Evolutionary conservation across 805 yeast species (phyloP).

Genomic region (Candida michaelii): DNA sequence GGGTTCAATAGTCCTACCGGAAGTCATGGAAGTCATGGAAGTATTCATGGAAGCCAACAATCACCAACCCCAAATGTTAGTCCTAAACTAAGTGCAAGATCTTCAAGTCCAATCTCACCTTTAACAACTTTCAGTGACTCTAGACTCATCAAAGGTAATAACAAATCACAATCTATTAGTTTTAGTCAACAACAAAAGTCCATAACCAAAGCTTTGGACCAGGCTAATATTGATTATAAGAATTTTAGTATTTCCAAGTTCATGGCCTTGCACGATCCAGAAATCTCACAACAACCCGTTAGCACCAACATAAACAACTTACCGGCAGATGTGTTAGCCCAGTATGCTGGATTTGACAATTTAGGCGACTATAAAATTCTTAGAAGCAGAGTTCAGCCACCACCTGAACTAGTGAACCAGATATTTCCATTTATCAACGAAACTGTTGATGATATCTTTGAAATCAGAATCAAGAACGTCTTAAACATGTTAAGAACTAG

Average conservation of each 20-base stretch:
- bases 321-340: conserved; percentile 16
- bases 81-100: neutral
- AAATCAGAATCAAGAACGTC: conserved; percentile 16
- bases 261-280: conserved; percentile 16
- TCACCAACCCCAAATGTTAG: neutral
- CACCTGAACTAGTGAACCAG: conserved; percentile 21
- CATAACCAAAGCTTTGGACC: conserved; percentile 19
- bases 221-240: conserved; percentile 11
- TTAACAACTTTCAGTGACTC: conserved; percentile 16
- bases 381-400: conserved; percentile 25
- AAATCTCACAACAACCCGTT: conserved; percentile 9
- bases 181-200: conserved; percentile 30
- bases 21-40: neutral
- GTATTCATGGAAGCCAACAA: neutral
- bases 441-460: conserved; percentile 10
- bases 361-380: conserved; percentile 18
- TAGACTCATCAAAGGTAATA: conserved; percentile 25
- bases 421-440: conserved; percentile 30
- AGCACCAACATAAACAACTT: conserved; percentile 13
- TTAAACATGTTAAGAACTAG: conserved; percentile 20
- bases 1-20: neutral
- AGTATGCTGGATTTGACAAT: conserved; percentile 24
- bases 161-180: conserved; percentile 22
- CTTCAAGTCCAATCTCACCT: conserved; percentile 1
- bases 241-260: conserved; percentile 22